Evolutionary conservation across 306 rosid species (phyloP).

Genomic region (Rubus idaeus): DNA sequence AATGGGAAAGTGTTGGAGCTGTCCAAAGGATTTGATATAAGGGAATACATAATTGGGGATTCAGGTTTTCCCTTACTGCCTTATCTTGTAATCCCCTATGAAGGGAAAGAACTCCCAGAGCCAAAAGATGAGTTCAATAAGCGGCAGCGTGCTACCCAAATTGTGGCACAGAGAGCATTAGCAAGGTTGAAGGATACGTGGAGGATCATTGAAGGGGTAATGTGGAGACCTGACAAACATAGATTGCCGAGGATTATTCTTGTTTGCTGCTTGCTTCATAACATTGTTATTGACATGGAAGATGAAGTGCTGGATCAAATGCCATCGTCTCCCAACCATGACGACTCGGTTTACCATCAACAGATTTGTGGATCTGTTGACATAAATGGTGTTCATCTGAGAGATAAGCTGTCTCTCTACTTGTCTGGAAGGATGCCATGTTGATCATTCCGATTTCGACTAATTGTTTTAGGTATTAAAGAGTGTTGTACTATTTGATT

Average conservation of each 20-base stretch:
- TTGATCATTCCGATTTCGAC: constrained; percentile 29
- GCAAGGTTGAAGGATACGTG: constrained; percentile 77
- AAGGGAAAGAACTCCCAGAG: constrained; percentile 62
- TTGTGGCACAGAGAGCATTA: constrained; percentile 73
- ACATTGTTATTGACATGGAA: constrained; percentile 72
- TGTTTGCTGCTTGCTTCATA: constrained; percentile 89
- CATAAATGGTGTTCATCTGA: constrained; percentile 53
- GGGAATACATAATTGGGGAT: constrained; percentile 83
- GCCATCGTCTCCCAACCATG: constrained; percentile 62
- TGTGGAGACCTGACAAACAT: constrained; percentile 98
- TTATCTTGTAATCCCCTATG: constrained; percentile 75
- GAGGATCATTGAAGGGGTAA: constrained; percentile 85
- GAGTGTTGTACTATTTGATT: constrained; percentile 25
- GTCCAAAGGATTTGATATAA: constrained; percentile 53
- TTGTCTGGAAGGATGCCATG: constrained; percentile 45
- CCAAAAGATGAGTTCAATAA: constrained; percentile 56
- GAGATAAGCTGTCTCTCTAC: constrained; percentile 64
- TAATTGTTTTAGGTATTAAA: constrained; percentile 19
- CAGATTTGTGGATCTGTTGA: constrained; percentile 60
- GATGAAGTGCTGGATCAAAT: constrained; percentile 52
- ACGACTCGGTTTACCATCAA: constrained; percentile 68
- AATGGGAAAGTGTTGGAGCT: constrained; percentile 53
- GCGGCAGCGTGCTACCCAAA: constrained; percentile 55
- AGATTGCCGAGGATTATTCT: constrained; percentile 84
- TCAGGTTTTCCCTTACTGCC: constrained; percentile 78